Evolutionary conservation across 2,329 filamentous ascomycete species (phyloP), one percentile per base, ranked within the genome.

Genomic region (Akanthomyces dipterigenus): DNA sequence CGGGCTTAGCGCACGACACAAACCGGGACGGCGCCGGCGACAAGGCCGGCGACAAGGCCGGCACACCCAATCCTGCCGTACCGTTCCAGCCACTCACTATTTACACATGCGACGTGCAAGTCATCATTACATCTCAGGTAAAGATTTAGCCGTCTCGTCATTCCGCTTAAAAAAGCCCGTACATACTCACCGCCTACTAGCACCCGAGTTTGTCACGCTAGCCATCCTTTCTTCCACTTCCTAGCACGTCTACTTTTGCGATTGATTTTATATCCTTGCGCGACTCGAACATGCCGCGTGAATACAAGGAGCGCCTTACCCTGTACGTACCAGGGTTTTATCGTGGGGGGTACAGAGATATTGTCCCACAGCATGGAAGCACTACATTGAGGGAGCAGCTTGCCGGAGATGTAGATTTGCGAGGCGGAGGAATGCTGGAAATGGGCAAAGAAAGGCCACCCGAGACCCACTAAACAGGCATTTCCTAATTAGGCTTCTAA

Each of bases 401-500:
- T 16, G 26, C 7, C 24, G 45, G 45, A 50, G 34, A 42, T 58
- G 24, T 22, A 46, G 42, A 46, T 46, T 36, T n/a, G 24, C 18
- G 7, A 38, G 43, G 36, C n/a, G 42, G 43, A 28, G 40, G 46
- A 43, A 20, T 11, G 45, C 57, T 60, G 57, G 9, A 60, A 36
- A 20, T 53, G 28, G 57, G 57, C 40, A 31, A 26, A 34, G 40
- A 45, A 20, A 22, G 53, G 18, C 36, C 60, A 43, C 45, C 45
- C 7, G 5, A 20, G 40, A 42, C 46, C 54, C 60, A 56, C 49
- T 14, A 8, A 31, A 11, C 26, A 38, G 53, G 2, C 43, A 43
- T 58, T 62, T 49, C 60, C 60, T 36, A 58, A 62, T 53, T 40
- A 36, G 60, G 60, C 38, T 53, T 42, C 46, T 62, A 62, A 58